These are phyloP conservation scores for Elongisporangium anandrum DNA, from an alignment of 352 stramenopile genomes.

Conservation along the genomic window DNA sequence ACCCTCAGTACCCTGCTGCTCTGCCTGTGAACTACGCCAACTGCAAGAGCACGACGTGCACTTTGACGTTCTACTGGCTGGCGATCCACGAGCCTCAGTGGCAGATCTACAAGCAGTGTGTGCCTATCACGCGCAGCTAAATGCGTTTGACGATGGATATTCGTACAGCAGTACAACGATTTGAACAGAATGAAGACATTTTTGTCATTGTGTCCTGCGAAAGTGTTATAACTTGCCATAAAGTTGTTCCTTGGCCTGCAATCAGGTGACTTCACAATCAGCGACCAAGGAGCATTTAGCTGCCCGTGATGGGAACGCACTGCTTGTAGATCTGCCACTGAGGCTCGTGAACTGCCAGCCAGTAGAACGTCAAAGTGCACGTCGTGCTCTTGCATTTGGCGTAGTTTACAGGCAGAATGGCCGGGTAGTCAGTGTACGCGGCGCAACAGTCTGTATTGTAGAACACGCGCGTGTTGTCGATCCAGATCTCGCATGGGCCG, in stretches of 20 bases:
- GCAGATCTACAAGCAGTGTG: conserved; percentile 46
- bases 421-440: conserved; percentile 27
- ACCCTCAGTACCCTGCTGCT: conserved; percentile 14
- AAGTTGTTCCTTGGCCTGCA: too few species aligned
- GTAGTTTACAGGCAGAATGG: conserved; percentile 20
- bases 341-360: conserved; percentile 24
- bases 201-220: too few species aligned
- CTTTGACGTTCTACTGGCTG: conserved; percentile 40
- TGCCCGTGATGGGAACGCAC: conserved; percentile 14
- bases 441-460: conserved; percentile 22
- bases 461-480: conserved; percentile 16
- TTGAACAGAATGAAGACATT: too few species aligned
- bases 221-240: too few species aligned
- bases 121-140: conserved; percentile 1
- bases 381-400: conserved; percentile 12
- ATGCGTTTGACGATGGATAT: too few species aligned
- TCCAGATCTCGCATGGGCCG: conserved; percentile 23
- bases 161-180: too few species aligned
- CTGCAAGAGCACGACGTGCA: conserved; percentile 16
- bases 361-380: conserved; percentile 27
- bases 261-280: too few species aligned
- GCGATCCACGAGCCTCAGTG: conserved; percentile 33
- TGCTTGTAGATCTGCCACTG: conserved; percentile 26
- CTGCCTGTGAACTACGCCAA: conserved; percentile 27
- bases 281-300: too few species aligned